Conservation (phyloP, 169 alveolate species). For the Plasmodium billcollinsi region DNA sequence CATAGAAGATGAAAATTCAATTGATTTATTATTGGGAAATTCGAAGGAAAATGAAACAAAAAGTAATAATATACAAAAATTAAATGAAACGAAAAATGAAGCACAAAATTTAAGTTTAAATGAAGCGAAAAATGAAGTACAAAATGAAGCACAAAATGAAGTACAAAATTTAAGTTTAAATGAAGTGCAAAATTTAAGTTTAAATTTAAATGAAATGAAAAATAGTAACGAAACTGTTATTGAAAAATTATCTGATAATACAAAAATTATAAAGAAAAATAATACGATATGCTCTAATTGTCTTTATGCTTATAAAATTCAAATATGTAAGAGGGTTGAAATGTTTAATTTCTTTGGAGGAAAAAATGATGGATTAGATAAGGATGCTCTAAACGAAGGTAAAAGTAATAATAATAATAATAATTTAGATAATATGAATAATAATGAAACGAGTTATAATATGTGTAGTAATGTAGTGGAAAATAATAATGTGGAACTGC, state of each 20-base stretch:
- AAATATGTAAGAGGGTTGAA: constrained; percentile 31
- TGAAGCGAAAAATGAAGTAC: too few species aligned
- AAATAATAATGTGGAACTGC: not conserved
- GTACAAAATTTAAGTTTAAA: too few species aligned
- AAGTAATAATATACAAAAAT: too few species aligned
- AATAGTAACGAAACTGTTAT: too few species aligned
- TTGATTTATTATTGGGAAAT: constrained; percentile 27
- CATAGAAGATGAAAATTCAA: constrained; percentile 50
- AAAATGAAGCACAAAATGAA: too few species aligned
- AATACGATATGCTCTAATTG: constrained; percentile 65
- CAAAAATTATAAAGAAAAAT: constrained; percentile 16
- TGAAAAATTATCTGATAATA: too few species aligned
- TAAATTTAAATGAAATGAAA: too few species aligned
- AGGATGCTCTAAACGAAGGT: not conserved
- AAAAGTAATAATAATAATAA: not conserved
- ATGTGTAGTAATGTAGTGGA: not conserved
- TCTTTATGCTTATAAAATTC: constrained; percentile 59
- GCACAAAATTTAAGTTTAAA: too few species aligned
- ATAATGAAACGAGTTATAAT: not conserved
- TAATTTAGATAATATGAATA: too few species aligned
- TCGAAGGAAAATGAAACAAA: constrained; percentile 8
- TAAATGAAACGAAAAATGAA: too few species aligned
- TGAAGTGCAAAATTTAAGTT: not conserved
- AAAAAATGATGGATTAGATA: not conserved
- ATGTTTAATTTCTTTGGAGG: not conserved